phyloP scores from a whole-genome alignment of 371 early-diverging fungal genomes.

The Lichtheimia ramosa region DNA sequence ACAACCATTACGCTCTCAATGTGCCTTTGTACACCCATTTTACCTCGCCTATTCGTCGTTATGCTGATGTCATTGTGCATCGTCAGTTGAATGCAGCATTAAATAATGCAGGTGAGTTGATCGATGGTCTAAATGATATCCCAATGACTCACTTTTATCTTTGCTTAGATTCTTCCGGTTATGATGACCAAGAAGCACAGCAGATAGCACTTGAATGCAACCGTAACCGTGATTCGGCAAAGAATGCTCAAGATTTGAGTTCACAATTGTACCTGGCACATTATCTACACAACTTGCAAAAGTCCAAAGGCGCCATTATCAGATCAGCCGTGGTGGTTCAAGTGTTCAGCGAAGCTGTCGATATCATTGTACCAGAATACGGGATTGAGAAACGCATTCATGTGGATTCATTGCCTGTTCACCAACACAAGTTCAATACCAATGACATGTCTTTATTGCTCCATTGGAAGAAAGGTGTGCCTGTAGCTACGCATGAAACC shows the following conservation, averaged over 20 bases:
- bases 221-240: conserved; percentile 74
- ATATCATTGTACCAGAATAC: conserved; percentile 74
- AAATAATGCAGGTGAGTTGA: conserved; percentile 17
- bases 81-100: conserved; percentile 70
- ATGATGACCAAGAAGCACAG: conserved; percentile 44
- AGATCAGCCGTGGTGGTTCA: conserved; percentile 52
- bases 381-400: conserved; percentile 74
- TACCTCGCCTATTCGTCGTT: conserved; percentile 99
- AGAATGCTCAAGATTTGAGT: conserved; percentile 84
- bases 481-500: conserved; percentile 10
- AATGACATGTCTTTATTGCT: conserved; percentile 28
- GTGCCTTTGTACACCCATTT: conserved; percentile 94
- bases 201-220: conserved; percentile 78
- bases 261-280: conserved; percentile 73
- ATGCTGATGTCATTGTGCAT: conserved; percentile 98
- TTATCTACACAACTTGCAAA: conserved; percentile 51
- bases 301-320: conserved; percentile 36
- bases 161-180: conserved; percentile 34
- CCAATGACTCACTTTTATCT: conserved; percentile 4
- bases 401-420: conserved; percentile 60
- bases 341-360: conserved; percentile 56
- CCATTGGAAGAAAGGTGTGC: conserved; percentile 49
- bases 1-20: conserved; percentile 85
- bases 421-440: conserved; percentile 44
- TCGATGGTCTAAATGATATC: background rate